Evolutionary conservation across 2,329 filamentous ascomycete genomes (phyloP).

Genomic region (Dichotomopilus funicola): DNA sequence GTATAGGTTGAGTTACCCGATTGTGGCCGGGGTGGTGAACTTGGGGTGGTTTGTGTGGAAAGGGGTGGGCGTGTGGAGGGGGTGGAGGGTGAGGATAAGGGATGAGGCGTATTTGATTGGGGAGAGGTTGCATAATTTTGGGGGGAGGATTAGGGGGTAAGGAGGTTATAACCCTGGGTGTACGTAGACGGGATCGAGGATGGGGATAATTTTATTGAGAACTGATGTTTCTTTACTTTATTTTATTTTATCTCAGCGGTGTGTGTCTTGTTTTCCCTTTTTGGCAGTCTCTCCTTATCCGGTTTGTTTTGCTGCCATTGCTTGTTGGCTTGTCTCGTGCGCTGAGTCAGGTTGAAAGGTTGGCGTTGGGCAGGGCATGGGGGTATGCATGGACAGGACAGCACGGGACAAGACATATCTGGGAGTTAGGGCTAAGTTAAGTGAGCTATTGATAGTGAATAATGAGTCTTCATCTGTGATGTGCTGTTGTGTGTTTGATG

Average conservation of each 20-base stretch:
- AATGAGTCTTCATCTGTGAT: too few species aligned
- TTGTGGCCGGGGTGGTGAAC: constrained; percentile 45
- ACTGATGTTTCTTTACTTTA: neutral
- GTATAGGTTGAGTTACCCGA: constrained; percentile 64
- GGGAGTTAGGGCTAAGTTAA: too few species aligned
- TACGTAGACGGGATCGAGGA: constrained; percentile 33
- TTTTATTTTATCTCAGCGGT: neutral
- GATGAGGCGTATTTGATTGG: constrained; percentile 97
- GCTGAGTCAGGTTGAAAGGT: too few species aligned
- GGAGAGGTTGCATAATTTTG: constrained; percentile 91
- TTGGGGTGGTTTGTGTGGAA: constrained; percentile 41
- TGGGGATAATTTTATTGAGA: constrained; percentile 23
- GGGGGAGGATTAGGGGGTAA: constrained; percentile 30
- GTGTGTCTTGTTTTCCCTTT: neutral
- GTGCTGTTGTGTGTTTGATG: too few species aligned
- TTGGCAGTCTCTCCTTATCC: too few species aligned
- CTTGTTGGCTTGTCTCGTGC: neutral
- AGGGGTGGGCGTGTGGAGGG: constrained; percentile 55
- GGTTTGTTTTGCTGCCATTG: neutral
- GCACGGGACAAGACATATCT: too few species aligned
- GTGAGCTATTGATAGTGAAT: too few species aligned
- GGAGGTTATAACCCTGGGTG: constrained; percentile 25
- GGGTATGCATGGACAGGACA: too few species aligned
- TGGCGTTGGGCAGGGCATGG: too few species aligned
- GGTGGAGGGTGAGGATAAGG: constrained; percentile 75